These are phyloP conservation scores for Acacia pycnantha DNA, from an alignment of 331 rosid genomes.

Conservation along the genomic window DNA sequence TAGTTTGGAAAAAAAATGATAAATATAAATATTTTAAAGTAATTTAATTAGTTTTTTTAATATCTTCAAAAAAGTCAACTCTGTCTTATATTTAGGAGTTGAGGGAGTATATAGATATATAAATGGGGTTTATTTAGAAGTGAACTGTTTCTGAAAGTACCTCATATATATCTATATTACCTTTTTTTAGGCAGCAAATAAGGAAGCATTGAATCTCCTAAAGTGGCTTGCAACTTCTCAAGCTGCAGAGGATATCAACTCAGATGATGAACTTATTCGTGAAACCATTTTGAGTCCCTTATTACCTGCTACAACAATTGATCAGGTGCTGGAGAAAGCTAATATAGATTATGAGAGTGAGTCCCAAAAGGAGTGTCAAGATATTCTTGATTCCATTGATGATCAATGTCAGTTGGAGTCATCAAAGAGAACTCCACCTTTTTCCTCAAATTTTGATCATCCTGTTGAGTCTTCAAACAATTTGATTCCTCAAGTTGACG, in stretches of 20 bases:
- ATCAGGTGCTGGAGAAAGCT: constrained; percentile 77
- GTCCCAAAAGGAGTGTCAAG: constrained; percentile 89
- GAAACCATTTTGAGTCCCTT: constrained; percentile 80
- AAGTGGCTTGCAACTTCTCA: constrained; percentile 90
- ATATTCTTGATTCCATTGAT: constrained; percentile 87
- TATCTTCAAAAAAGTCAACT: too few relatives aligned
- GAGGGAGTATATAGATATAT: not conserved
- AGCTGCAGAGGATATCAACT: constrained; percentile 70
- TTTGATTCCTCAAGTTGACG: constrained; percentile 67
- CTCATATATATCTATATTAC: constrained; percentile 28
- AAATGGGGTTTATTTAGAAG: not conserved
- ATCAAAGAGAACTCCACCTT: constrained; percentile 35
- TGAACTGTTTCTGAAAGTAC: constrained; percentile 6
- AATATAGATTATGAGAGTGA: constrained; percentile 69
- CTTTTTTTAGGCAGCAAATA: constrained; percentile 61
- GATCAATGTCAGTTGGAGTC: constrained; percentile 54
- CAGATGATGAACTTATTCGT: constrained; percentile 87
- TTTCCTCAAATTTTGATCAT: constrained; percentile 31
- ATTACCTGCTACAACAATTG: constrained; percentile 68
- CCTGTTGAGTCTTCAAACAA: constrained; percentile 36
- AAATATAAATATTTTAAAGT: too few relatives aligned
- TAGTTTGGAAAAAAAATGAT: too few relatives aligned
- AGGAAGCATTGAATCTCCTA: constrained; percentile 72
- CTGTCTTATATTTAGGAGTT: too few relatives aligned
- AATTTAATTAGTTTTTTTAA: too few relatives aligned